Evolutionary conservation across 441 rosid species (phyloP).

Genomic region (Adansonia rubrostipa): DNA sequence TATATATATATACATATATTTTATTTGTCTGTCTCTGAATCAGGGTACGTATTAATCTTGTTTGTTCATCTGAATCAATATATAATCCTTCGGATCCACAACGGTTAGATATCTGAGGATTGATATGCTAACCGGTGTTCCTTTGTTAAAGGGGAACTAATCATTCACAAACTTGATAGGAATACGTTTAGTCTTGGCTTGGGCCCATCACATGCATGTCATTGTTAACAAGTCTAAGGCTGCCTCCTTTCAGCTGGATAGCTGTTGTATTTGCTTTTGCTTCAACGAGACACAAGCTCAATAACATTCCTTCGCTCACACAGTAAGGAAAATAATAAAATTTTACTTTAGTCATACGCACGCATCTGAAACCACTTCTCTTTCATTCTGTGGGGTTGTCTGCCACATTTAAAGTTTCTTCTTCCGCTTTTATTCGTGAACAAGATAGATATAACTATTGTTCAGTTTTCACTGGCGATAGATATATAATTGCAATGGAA

Average conservation of each 20-base stretch:
- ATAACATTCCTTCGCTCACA: conserved; percentile 17
- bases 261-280: conserved; percentile 14
- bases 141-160: not conserved
- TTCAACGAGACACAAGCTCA: conserved; percentile 14
- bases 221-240: not conserved
- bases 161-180: not conserved
- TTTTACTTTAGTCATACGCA: not conserved
- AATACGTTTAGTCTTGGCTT: not conserved
- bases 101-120: not conserved
- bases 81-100: not conserved
- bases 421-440: conserved; percentile 2
- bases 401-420: not conserved
- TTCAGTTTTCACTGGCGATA: not conserved
- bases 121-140: not conserved
- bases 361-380: not conserved
- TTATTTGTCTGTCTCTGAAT: no score
- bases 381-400: not conserved
- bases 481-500: conserved; percentile 4
- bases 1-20: no score
- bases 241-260: not conserved
- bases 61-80: not conserved
- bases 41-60: not conserved
- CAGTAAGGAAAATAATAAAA: conserved; percentile 1
- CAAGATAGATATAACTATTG: not conserved
- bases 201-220: not conserved